Conservation (phyloP, 805 yeast genomes). For the Ascoidea asiatica region DNA sequence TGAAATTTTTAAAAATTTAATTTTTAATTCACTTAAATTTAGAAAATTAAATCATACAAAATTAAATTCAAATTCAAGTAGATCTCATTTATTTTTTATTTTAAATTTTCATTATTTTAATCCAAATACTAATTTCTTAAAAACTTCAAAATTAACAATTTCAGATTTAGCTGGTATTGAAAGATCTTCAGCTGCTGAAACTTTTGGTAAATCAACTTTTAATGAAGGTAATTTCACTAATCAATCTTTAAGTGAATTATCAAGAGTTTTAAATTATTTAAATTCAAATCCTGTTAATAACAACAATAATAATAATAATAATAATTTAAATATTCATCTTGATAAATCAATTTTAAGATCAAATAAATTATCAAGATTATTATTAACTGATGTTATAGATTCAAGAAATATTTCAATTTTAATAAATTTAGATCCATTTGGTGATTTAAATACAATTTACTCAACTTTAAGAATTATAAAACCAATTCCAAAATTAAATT, state of each 20-base stretch:
- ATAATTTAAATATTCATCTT: constrained; percentile 21
- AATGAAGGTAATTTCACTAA: constrained; percentile 36
- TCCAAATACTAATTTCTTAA: constrained; percentile 1
- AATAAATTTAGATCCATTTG: constrained; percentile 25
- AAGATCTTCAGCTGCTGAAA: constrained; percentile 30
- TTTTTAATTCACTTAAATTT: constrained; percentile 25
- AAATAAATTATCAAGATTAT: constrained; percentile 33
- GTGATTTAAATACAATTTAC: constrained; percentile 20
- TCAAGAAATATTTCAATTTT: constrained; percentile 19
- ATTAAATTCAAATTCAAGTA: constrained; percentile 28
- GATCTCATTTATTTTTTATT: constrained; percentile 39
- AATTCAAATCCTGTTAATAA: constrained; percentile 12
- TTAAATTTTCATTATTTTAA: constrained; percentile 21
- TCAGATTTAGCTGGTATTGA: constrained; percentile 44
- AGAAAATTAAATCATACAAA: constrained; percentile 30
- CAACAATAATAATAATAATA: constrained; percentile 8
- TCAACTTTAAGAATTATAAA: constrained; percentile 19
- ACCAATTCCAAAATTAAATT: constrained; percentile 5
- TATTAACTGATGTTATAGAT: constrained; percentile 30
- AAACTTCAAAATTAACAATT: constrained; percentile 27
- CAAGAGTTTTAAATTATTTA: constrained; percentile 31
- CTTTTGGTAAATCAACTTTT: constrained; percentile 26
- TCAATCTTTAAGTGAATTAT: constrained; percentile 34
- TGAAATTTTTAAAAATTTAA: constrained; percentile 22
- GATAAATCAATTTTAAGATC: constrained; percentile 31